These are phyloP conservation scores for Pelargonium citronellum DNA, from an alignment of 441 rosid genomes.

Conservation along the genomic window DNA sequence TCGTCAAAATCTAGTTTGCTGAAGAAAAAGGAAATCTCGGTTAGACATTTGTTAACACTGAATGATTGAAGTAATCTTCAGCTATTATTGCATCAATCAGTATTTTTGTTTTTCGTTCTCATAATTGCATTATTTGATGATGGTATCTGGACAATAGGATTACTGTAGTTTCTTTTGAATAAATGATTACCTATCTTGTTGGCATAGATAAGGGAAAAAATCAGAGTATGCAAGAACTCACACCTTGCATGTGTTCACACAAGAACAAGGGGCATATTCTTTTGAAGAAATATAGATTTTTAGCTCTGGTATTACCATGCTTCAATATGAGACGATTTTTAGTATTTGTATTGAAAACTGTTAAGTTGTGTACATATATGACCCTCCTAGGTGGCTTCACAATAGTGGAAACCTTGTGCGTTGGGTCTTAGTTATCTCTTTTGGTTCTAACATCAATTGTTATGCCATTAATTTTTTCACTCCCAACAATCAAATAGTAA, in stretches of 20 bases:
- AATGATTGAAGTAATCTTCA: not conserved
- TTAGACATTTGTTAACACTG: constrained; percentile 19
- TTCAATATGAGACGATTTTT: not conserved
- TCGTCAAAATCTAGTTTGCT: constrained; percentile 62
- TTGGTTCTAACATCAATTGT: not conserved
- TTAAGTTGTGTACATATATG: not conserved
- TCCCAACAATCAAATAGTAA: not conserved
- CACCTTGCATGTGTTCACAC: no score
- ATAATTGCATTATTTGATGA: not conserved
- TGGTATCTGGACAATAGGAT: constrained; percentile 4
- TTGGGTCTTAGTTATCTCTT: no score
- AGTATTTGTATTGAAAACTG: not conserved
- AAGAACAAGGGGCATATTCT: no score
- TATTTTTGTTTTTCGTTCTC: not conserved
- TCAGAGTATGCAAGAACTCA: no score
- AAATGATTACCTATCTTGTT: not conserved
- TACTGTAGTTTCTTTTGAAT: not conserved
- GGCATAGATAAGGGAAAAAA: not conserved
- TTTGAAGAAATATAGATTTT: no score
- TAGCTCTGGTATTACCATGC: no score
- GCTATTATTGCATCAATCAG: not conserved
- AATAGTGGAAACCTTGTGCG: no score
- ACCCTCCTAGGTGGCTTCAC: no score
- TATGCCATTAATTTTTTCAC: not conserved
- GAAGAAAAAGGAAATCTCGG: constrained; percentile 42